Percentiles rank a stretch among this genome's conserved stretches.
phyloP scores from a whole-genome alignment of 257 asterid species.

The Solanum clarkiae region DNA sequence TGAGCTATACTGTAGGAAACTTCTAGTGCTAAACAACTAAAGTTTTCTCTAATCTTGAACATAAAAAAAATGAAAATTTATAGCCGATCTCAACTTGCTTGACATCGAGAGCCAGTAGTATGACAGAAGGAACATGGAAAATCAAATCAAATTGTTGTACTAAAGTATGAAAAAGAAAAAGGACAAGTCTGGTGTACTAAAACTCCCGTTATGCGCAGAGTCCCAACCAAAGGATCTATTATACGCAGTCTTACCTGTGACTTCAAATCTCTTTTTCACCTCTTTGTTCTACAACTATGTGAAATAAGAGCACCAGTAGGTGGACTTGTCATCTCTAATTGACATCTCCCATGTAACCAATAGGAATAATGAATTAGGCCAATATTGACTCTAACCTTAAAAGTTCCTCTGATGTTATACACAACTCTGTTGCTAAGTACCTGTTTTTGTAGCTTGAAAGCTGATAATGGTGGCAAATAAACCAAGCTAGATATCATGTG shows the following conservation, averaged over 20 bases:
- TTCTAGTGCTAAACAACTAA: not conserved
- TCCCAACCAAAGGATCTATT: too few relatives aligned
- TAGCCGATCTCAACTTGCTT: not conserved
- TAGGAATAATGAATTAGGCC: constrained; percentile 60
- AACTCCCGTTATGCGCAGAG: too few relatives aligned
- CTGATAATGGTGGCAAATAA: constrained; percentile 42
- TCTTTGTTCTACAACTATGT: constrained; percentile 61
- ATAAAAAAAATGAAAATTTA: not conserved
- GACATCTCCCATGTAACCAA: constrained; percentile 61
- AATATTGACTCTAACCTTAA: constrained; percentile 38
- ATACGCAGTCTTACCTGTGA: not conserved
- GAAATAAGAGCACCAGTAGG: constrained; percentile 52
- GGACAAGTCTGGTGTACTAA: too few relatives aligned
- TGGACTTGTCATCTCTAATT: constrained; percentile 73
- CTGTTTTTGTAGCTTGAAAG: constrained; percentile 54
- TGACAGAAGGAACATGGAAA: not conserved
- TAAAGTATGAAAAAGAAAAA: not conserved
- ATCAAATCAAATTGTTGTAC: not conserved
- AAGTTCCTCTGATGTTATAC: constrained; percentile 47
- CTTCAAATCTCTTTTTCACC: constrained; percentile 6
- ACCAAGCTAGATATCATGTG: constrained; percentile 57
- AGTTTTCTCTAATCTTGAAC: not conserved
- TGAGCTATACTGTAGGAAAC: not conserved
- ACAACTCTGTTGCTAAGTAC: constrained; percentile 44
- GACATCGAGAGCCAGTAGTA: not conserved